Conservation (phyloP, 371 early-diverging fungal genomes). For the Saksenaea vasiformis region DNA sequence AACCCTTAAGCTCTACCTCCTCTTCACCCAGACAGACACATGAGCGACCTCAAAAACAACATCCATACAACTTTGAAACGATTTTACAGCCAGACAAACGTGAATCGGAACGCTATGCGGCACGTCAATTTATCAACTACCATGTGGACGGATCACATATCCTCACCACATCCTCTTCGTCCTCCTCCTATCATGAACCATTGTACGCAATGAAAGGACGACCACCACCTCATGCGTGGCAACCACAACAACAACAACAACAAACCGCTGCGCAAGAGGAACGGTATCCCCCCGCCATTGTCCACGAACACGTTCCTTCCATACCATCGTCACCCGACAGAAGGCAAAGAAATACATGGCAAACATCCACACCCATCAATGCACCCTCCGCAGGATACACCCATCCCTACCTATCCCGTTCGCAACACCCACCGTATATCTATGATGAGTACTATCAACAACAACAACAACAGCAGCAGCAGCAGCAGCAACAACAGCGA, state of each 20-base stretch:
- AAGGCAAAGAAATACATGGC: neutral
- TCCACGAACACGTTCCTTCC: neutral
- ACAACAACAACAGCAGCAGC: too few species aligned
- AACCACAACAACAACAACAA: too few species aligned
- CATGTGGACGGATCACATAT: constrained; percentile 11
- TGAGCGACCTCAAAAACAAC: neutral
- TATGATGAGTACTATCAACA: neutral
- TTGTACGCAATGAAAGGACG: neutral
- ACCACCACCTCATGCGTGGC: neutral
- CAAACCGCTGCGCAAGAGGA: neutral
- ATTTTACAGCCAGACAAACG: constrained; percentile 15
- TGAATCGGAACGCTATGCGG: constrained; percentile 1
- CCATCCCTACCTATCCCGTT: neutral
- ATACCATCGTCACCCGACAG: neutral
- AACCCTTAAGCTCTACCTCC: constrained; percentile 12
- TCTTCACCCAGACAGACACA: neutral
- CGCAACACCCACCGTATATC: constrained; percentile 1
- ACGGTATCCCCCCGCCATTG: neutral
- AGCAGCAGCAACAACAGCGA: neutral
- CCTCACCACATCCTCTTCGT: neutral
- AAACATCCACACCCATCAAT: neutral
- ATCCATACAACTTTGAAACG: constrained; percentile 22
- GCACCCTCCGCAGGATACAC: constrained; percentile 6
- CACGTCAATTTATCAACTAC: constrained; percentile 18
- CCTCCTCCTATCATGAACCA: neutral